A percentile compares a stretch with the other conserved stretches of the same genome.
These are phyloP conservation scores for Tuber borchii DNA, from an alignment of 495 filamentous ascomycete species.

Conservation along the genomic window DNA sequence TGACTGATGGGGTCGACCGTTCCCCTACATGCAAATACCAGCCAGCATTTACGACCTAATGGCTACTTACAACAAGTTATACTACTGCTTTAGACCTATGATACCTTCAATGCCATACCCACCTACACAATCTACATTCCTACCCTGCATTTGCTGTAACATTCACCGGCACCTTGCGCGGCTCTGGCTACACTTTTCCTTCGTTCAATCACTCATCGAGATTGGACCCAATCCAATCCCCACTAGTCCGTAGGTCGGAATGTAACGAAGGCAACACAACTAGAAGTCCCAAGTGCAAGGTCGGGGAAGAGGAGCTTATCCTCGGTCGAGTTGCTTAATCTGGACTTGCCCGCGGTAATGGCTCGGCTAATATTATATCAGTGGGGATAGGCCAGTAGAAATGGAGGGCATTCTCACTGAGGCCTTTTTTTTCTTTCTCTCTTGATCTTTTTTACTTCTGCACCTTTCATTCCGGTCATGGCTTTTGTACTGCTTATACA, in stretches of 20 bases:
- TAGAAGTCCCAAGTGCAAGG: neutral
- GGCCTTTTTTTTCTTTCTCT: neutral
- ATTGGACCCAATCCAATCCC: neutral
- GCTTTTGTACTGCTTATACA: neutral
- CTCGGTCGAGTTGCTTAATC: constrained; percentile 21
- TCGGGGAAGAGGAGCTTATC: constrained; percentile 11
- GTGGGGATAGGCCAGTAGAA: neutral
- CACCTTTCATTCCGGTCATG: neutral
- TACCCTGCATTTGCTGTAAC: neutral
- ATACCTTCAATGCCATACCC: neutral
- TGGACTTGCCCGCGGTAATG: neutral
- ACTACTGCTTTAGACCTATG: neutral
- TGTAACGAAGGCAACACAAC: neutral
- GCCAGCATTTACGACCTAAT: neutral
- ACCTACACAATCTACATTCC: neutral
- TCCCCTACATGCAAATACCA: neutral
- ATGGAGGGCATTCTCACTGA: neutral
- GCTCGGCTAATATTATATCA: neutral
- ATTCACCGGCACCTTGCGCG: neutral
- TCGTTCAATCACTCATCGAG: neutral
- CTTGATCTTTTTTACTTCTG: neutral
- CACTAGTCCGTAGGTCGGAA: neutral
- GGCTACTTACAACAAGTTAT: neutral
- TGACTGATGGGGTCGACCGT: neutral
- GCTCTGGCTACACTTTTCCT: neutral